Base-by-base conservation (phyloP, 768 basidiomycete genomes). In the Russula griseocarnosa region DNA sequence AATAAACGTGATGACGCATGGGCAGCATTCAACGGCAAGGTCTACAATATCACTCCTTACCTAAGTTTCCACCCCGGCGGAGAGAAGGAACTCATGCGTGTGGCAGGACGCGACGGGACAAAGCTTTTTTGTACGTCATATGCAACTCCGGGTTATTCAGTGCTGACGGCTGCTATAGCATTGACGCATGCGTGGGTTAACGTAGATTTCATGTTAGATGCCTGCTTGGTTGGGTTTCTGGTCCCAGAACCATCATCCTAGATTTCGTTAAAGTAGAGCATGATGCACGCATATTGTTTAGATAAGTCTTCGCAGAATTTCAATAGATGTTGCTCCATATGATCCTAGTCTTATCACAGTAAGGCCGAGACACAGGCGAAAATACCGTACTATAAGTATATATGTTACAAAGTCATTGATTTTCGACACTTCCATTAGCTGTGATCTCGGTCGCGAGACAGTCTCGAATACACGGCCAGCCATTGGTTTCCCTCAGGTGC, bases 121-220 rank as follows among this genome's bases (percentile, higher is more conserved):
- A 89, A 92, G 71, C 80, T 99, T 13, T 98, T 99, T 70, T 88
- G 96, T 96, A 73, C 70, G 90, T 74, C 36, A 28, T 66, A 5
- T 52, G 16, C 60, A 3, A 30, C 22, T 22, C 49, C 55, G n/a
- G 28, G 36, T 46, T 8, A 30, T 34, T 18, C 6, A 11, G 11
- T 50, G 42, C 54, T 38, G 13, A 62, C 34, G n/a, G 26, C 38
- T 8, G 53, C 16, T 47, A 28, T 67, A 98, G 96, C 89, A 52
- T 75, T 83, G 26, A 98, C 95, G 0, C 96, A 99, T 74, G 91
- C 88, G 4, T 99, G 96, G 96, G 94, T 99, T 36, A 98, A 93
- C 69, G 84, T 82, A n/a, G 96, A 99, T 56, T 88, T 88, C 69
- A 97, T 98, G 92, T 79, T 99, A 24, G 95, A 98, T 72, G 82